Percentiles rank a stretch among this genome's conserved stretches.
These are phyloP conservation scores for Trichoderma sp. DNA, from an alignment of 2,329 filamentous ascomycete species.

Conservation along the genomic window DNA sequence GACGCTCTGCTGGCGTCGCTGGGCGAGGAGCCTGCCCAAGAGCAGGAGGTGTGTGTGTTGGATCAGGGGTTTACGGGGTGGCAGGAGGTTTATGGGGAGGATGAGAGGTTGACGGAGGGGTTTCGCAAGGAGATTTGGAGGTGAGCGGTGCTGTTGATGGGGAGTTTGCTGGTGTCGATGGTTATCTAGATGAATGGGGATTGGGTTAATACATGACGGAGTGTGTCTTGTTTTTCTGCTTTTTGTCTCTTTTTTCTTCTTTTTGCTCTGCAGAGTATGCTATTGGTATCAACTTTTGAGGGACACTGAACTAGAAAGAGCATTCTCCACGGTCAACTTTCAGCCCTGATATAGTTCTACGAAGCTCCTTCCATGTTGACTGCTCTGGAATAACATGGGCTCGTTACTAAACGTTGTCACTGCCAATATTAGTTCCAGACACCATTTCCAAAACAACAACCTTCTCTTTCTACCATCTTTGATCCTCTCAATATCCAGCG, in stretches of 20 bases:
- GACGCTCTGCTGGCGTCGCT: constrained; percentile 51
- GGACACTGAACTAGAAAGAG: background rate
- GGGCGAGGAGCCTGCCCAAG: constrained; percentile 38
- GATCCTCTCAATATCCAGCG: background rate
- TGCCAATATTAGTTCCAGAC: background rate
- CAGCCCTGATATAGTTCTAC: background rate
- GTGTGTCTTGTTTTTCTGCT: background rate
- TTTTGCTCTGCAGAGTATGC: rapidly evolving
- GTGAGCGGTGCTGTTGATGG: constrained; percentile 33
- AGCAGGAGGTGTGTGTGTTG: constrained; percentile 79
- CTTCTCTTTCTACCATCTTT: background rate
- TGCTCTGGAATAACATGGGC: background rate
- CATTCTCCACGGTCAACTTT: background rate
- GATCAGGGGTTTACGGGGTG: constrained; percentile 85
- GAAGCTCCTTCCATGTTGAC: background rate
- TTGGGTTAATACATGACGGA: background rate
- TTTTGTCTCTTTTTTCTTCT: background rate
- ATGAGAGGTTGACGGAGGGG: constrained; percentile 79
- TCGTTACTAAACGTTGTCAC: background rate
- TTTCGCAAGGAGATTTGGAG: constrained; percentile 87
- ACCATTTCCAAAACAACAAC: background rate
- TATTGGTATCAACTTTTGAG: background rate
- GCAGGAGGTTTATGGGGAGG: constrained; percentile 82
- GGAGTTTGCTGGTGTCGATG: background rate
- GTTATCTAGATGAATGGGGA: background rate